These are phyloP conservation scores for Hanseniaspora sp. DNA, from an alignment of 1,139 yeast species.

Conservation along the genomic window DNA sequence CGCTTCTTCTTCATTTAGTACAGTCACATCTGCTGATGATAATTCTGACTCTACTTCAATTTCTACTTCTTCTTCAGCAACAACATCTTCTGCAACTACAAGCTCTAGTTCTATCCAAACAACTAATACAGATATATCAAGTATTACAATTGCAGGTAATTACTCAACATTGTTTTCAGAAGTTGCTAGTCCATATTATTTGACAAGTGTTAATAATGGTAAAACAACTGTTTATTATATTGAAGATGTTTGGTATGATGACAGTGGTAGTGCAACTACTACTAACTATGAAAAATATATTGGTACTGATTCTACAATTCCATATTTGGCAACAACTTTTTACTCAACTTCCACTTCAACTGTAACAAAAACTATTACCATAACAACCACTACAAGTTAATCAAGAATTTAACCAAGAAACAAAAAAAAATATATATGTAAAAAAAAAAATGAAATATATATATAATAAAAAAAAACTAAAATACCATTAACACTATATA, in stretches of 20 bases:
- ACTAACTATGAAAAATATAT: slow-evolving; percentile 13
- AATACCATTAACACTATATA: too few species aligned
- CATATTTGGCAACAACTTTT: background rate
- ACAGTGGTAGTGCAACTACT: slow-evolving; percentile 11
- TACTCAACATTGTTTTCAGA: background rate
- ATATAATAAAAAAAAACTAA: too few species aligned
- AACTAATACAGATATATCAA: background rate
- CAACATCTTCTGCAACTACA: slow-evolving; percentile 13
- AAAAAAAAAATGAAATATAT: too few species aligned
- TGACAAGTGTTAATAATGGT: slow-evolving; percentile 10
- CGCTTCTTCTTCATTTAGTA: slow-evolving; percentile 17
- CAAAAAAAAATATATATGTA: background rate
- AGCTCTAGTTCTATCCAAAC: slow-evolving; percentile 10
- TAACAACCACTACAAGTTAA: slow-evolving; percentile 3
- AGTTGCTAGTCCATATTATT: slow-evolving; percentile 9
- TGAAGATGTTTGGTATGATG: slow-evolving; percentile 16
- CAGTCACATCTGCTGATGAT: slow-evolving; percentile 6
- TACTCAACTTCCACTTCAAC: slow-evolving; percentile 13
- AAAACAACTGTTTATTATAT: slow-evolving; percentile 9
- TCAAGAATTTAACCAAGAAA: too few species aligned
- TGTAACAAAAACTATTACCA: slow-evolving; percentile 1
- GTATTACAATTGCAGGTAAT: background rate
- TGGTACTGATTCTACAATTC: slow-evolving; percentile 14
- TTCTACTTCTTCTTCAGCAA: slow-evolving; percentile 2
- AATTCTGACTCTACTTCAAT: slow-evolving; percentile 5